A percentile compares a stretch with the other conserved stretches of the same genome.
Conservation (phyloP, 768 basidiomycete species). For the Crepidotus variabilis region DNA sequence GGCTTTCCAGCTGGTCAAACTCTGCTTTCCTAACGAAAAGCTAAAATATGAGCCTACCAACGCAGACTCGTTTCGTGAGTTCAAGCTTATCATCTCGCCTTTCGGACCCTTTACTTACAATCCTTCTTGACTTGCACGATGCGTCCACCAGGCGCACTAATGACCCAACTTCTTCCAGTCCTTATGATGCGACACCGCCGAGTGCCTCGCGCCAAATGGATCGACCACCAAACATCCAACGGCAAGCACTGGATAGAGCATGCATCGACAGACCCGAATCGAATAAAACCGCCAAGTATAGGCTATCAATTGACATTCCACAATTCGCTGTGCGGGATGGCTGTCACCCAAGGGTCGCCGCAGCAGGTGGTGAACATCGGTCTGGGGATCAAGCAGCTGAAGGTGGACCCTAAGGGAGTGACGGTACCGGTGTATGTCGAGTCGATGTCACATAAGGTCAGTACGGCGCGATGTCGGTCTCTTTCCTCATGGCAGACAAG, state of each 20-base stretch:
- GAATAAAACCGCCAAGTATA: conserved; percentile 70
- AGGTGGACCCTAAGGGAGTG: conserved; percentile 57
- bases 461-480: conserved; percentile 12
- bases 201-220: conserved; percentile 73
- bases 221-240: conserved; percentile 51
- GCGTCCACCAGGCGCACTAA: conserved; percentile 50
- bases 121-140: conserved; percentile 1
- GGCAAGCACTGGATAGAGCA: conserved; percentile 86
- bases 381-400: conserved; percentile 69
- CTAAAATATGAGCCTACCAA: conserved; percentile 52
- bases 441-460: conserved; percentile 72
- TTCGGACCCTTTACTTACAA: conserved; percentile 3
- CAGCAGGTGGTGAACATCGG: conserved; percentile 80
- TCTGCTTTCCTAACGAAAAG: conserved; percentile 56
- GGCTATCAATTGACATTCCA: conserved; percentile 73
- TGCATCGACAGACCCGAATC: conserved; percentile 49
- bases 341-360: conserved; percentile 76
- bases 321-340: conserved; percentile 75
- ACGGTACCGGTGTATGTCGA: conserved; percentile 64
- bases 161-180: conserved; percentile 71
- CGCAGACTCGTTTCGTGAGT: conserved; percentile 67
- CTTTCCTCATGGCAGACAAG: conserved; percentile 1
- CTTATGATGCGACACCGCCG: conserved; percentile 86
- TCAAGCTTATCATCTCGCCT: not conserved
- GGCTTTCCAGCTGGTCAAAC: conserved; percentile 55